Conservation (phyloP, 1,284 basidiomycete species). For the Naganishia liquefaciens region DNA sequence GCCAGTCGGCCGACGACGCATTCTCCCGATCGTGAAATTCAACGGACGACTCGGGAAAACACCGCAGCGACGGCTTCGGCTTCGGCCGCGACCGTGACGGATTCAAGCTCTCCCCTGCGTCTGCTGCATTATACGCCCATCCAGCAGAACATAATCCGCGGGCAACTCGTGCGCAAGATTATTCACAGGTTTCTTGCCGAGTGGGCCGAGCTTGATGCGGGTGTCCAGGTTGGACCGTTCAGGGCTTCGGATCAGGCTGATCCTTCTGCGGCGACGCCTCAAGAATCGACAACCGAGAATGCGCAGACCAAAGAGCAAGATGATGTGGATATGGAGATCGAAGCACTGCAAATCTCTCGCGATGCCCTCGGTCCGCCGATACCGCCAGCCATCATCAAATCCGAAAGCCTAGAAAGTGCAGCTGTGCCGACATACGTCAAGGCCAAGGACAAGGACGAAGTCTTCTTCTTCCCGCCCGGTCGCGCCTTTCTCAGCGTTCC, state of each 20-base stretch:
- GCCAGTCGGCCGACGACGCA: conserved; percentile 21
- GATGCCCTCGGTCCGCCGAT: conserved; percentile 52
- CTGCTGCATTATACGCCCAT: conserved; percentile 51
- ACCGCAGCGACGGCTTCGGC: conserved; percentile 3
- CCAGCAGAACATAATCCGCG: conserved; percentile 47
- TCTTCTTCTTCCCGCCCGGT: conserved; percentile 37
- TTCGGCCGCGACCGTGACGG: conserved; percentile 7
- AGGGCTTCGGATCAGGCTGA: background rate
- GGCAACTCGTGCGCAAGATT: conserved; percentile 38
- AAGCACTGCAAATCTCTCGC: conserved; percentile 50
- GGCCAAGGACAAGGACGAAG: conserved; percentile 39
- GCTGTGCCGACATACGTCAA: conserved; percentile 39
- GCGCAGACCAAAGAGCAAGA: background rate
- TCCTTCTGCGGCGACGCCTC: background rate
- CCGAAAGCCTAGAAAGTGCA: conserved; percentile 40
- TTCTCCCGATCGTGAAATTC: conserved; percentile 16
- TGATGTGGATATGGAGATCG: background rate
- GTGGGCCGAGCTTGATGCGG: conserved; percentile 46
- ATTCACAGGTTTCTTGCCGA: conserved; percentile 45
- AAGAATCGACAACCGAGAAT: background rate
- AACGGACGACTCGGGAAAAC: conserved; percentile 13
- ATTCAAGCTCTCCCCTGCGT: conserved; percentile 41
- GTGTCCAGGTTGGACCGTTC: conserved; percentile 5
- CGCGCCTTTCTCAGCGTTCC: conserved; percentile 23
- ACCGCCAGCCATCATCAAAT: conserved; percentile 49